phyloP scores from a whole-genome alignment of 495 filamentous ascomycete species.

The Neurospora sp. region DNA sequence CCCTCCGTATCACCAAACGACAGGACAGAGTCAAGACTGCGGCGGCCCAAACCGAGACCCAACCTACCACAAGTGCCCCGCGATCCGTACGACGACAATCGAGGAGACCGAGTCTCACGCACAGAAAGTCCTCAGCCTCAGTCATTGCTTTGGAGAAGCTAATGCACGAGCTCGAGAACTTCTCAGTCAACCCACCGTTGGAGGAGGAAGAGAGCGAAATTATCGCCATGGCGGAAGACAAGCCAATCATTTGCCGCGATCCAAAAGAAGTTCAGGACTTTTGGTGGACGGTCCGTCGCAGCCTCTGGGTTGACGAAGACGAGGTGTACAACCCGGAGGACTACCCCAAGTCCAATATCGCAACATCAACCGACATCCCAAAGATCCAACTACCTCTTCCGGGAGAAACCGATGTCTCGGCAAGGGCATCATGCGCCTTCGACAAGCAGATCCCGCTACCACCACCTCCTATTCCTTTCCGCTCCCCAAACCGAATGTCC shows the following conservation, averaged over 20 bases:
- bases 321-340: background rate
- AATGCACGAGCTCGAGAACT: background rate
- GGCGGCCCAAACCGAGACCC: background rate
- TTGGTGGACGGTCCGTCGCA: slow-evolving; percentile 9
- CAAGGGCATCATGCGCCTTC: background rate
- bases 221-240: background rate
- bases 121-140: background rate
- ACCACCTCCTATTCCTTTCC: background rate
- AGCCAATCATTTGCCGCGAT: background rate
- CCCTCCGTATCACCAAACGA: background rate
- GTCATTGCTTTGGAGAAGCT: background rate
- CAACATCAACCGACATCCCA: background rate
- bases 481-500: background rate
- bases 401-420: background rate
- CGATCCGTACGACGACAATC: background rate
- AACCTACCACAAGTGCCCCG: background rate
- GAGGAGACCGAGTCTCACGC: background rate
- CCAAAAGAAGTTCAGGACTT: slow-evolving; percentile 7
- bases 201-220: background rate
- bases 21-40: background rate
- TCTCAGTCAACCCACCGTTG: background rate
- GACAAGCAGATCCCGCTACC: background rate
- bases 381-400: background rate
- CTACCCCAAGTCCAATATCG: background rate
- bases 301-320: slow-evolving; percentile 12